These are phyloP conservation scores for Gomphus sp. DNA, from an alignment of 1,284 basidiomycete genomes.

Conservation along the genomic window DNA sequence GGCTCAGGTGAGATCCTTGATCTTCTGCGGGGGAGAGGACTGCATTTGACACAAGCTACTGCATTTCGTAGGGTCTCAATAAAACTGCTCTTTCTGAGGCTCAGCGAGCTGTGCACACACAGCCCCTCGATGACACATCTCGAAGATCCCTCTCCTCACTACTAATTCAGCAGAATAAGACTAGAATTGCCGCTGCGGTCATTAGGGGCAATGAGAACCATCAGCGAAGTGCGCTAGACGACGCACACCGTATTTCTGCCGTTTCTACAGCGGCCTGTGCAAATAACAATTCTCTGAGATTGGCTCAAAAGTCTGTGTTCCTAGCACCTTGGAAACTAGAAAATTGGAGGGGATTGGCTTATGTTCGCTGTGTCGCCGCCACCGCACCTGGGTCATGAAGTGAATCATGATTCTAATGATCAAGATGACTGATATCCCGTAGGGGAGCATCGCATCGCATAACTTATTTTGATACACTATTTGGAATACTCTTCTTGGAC, in stretches of 20 bases:
- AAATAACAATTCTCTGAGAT: constrained; percentile 26
- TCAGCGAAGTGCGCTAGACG: constrained; percentile 24
- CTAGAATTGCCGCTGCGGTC: constrained; percentile 24
- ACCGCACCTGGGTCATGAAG: neutral
- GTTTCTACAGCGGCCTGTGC: constrained; percentile 24
- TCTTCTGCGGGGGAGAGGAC: neutral
- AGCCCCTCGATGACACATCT: constrained; percentile 41
- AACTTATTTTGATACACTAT: too few species aligned
- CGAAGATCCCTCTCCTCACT: constrained; percentile 47
- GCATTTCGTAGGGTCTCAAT: constrained; percentile 33
- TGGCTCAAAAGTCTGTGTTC: constrained; percentile 60
- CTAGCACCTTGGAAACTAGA: constrained; percentile 50
- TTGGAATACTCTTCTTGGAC: too few species aligned
- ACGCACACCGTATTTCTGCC: constrained; percentile 36
- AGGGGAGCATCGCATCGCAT: too few species aligned
- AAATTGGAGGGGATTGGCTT: constrained; percentile 55
- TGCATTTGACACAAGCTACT: neutral
- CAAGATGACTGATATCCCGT: neutral
- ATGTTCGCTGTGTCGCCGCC: constrained; percentile 27
- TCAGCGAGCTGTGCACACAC: constrained; percentile 46
- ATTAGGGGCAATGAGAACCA: constrained; percentile 4
- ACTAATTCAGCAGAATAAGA: constrained; percentile 37
- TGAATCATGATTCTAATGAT: neutral
- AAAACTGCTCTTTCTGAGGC: constrained; percentile 40
- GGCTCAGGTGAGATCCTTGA: constrained; percentile 40